Base-by-base conservation (phyloP, 176 grass and related monocot species). In the Hordeum marinum region DNA sequence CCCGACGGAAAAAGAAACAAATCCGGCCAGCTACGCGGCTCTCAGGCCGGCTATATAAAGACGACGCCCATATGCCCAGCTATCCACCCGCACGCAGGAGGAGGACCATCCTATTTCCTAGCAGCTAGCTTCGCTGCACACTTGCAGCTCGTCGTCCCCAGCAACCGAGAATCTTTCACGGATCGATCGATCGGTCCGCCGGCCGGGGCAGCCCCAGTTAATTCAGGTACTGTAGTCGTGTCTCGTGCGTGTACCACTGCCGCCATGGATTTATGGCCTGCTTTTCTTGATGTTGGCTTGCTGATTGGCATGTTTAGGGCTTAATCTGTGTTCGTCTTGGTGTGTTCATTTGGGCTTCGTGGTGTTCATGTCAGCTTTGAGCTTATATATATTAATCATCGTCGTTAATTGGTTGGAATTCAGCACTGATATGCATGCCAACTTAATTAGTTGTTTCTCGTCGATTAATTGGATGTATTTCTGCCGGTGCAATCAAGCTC, bases 91-190 rank as follows among this genome's bases (percentile, higher is more conserved):
- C 2, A 40, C 83, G 25, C 72, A 73, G 72, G 13, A 59, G 66
- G 80, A 87, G 89, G 89, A 87, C 89, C 89, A 90, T 79, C 80
- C 80, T 79, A 68, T 68, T 68, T 68, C 64, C 64, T 50, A 74
- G 41, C 65, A 63, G 67, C 72, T 80, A 29, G 52, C 83, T 42
- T 14, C 41, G 32, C 54, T 46, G 58, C 80, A 34, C 57, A 59
- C 79, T 85, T 70, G 36, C 57, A 29, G 15, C 6, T 52, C 48
- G 48, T 52, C 48, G 48, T 52, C 48, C 48, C 48, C 48, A 52
- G 13, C 39, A 31, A 36, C 18, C 26, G 20, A 73, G 79, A 83
- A 48, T 46, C 68, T 69, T 63, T 82, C 78, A 10, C 81, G 81
- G 69, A 81, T 82, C 35, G 68, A 41, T 23, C 67, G 36, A 8